Evolutionary conservation across 768 basidiomycete genomes (phyloP).

Genomic region (Phlegmacium glaucopus): DNA sequence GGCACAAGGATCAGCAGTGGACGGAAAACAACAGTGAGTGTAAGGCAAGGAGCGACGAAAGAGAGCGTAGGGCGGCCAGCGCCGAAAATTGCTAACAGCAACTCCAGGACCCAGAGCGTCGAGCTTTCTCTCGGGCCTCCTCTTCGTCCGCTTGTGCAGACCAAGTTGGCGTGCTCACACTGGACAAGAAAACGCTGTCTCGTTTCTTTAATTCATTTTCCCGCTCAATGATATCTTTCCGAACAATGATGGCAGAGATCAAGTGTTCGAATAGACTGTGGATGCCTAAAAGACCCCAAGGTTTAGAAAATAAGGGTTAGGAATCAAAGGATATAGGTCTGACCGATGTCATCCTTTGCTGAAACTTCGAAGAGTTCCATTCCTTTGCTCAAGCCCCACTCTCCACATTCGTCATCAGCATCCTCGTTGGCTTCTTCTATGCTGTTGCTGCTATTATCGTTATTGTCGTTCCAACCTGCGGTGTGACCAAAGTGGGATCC

Average conservation of each 20-base stretch:
- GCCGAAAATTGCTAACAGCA: constrained; percentile 52
- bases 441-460: constrained; percentile 64
- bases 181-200: constrained; percentile 78
- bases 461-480: constrained; percentile 52
- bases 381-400: constrained; percentile 77
- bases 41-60: constrained; percentile 16
- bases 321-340: constrained; percentile 23
- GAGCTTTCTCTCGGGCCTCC: constrained; percentile 58
- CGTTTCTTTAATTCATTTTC: constrained; percentile 79
- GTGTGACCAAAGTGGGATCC: constrained; percentile 52
- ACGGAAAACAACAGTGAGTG: constrained; percentile 6
- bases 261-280: constrained; percentile 76
- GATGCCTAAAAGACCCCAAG: constrained; percentile 54
- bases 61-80: constrained; percentile 17
- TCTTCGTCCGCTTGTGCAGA: constrained; percentile 79
- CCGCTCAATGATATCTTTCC: constrained; percentile 74
- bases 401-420: constrained; percentile 47
- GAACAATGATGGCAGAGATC: constrained; percentile 74
- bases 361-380: constrained; percentile 92
- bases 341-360: constrained; percentile 84
- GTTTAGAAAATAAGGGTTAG: constrained; percentile 4
- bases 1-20: background rate
- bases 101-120: constrained; percentile 57
- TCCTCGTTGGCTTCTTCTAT: constrained; percentile 66
- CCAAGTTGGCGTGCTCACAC: constrained; percentile 65